A percentile compares a stretch with the other conserved stretches of the same genome.
These are phyloP conservation scores for Suhomyces anneliseae DNA, from an alignment of 1,139 yeast genomes.

Conservation along the genomic window DNA sequence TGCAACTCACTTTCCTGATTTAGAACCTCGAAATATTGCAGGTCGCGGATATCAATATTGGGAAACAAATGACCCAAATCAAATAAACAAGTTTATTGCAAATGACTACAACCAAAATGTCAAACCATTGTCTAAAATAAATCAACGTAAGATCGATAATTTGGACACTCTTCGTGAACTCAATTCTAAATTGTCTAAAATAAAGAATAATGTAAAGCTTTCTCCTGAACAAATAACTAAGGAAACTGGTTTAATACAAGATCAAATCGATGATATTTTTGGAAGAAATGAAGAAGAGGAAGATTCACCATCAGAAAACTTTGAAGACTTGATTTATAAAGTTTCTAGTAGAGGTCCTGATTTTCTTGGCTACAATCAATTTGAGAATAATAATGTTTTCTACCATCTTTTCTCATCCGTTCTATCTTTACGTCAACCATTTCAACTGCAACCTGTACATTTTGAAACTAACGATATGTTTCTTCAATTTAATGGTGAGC, in stretches of 20 bases:
- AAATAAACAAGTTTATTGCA: constrained; percentile 15
- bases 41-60: constrained; percentile 14
- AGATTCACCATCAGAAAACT: neutral
- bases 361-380: constrained; percentile 14
- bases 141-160: constrained; percentile 27
- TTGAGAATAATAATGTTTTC: constrained; percentile 11
- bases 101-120: constrained; percentile 17
- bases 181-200: constrained; percentile 21
- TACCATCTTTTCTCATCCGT: constrained; percentile 63
- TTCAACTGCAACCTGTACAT: constrained; percentile 64
- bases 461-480: constrained; percentile 22
- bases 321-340: constrained; percentile 8
- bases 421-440: constrained; percentile 74
- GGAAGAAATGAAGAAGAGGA: neutral
- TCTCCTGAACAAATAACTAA: constrained; percentile 16
- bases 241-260: constrained; percentile 5
- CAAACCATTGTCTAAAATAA: constrained; percentile 20
- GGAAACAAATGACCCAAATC: constrained; percentile 21
- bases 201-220: constrained; percentile 33
- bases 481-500: constrained; percentile 85
- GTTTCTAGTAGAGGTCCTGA: constrained; percentile 25
- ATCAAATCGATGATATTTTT: constrained; percentile 6
- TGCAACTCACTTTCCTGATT: neutral
- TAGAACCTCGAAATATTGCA: neutral
- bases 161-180: constrained; percentile 26